These are phyloP conservation scores for thale cress (Arabidopsis thaliana) DNA, from an alignment of 345 rosid genomes.

Conservation along the genomic window TAIR10.1 NC_003070.9:23294501-23295000, in stretches of 20 bases:
- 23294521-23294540: conserved; percentile 30
- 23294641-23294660: conserved; percentile 14
- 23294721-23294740: background rate
- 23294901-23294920: too few relatives aligned
- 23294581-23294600: conserved; percentile 23
- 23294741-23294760: background rate
- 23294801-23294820: conserved; percentile 13
- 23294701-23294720: background rate
- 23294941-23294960: too few relatives aligned
- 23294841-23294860: conserved; percentile 4
- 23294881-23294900: too few relatives aligned
- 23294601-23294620: conserved; percentile 19
- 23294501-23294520: background rate
- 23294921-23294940: too few relatives aligned
- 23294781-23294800: background rate
- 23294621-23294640: conserved; percentile 36
- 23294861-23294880: background rate
- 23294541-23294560: conserved; percentile 19
- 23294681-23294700: conserved; percentile 18
- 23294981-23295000: too few relatives aligned
- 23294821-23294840: background rate
- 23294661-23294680: conserved; percentile 13
- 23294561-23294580: conserved; percentile 17
- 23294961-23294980: too few relatives aligned
- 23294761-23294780: background rate